A percentile compares a stretch with the other conserved stretches of the same genome.
phyloP scores from a whole-genome alignment of 2,329 filamentous ascomycete genomes.

The Bipolaris gigantea region DNA sequence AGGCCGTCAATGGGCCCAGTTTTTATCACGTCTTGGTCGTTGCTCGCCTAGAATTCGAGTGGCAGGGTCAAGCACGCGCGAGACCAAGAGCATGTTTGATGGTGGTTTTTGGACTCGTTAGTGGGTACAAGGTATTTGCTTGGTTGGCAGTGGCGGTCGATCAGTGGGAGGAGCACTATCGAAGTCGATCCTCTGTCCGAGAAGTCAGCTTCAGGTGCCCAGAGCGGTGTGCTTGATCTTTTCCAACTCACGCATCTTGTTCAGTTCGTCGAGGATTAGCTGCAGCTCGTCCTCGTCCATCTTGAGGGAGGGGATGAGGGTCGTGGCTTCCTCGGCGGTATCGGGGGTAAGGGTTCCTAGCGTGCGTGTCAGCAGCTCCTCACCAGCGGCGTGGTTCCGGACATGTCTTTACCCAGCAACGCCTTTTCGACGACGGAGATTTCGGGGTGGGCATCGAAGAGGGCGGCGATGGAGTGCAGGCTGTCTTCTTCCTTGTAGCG shows the following conservation, averaged over 20 bases:
- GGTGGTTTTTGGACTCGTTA: not conserved
- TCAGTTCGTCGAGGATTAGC: conserved; percentile 86
- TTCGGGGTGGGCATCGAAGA: conserved; percentile 77
- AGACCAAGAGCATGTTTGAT: not conserved
- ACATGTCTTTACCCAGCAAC: conserved; percentile 66
- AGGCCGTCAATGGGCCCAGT: not conserved
- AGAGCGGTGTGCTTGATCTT: not conserved
- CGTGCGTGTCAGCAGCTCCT: conserved; percentile 14
- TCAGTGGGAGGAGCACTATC: conserved; percentile 15
- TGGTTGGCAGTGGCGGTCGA: not conserved
- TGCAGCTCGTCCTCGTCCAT: conserved; percentile 87
- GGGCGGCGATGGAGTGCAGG: conserved; percentile 87
- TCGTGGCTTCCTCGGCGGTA: conserved; percentile 92
- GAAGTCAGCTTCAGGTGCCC: conserved; percentile 21
- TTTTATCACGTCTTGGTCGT: not conserved
- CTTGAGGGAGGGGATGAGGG: conserved; percentile 90
- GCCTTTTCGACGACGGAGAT: conserved; percentile 92
- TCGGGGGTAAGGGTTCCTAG: conserved; percentile 89
- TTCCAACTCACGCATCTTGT: conserved; percentile 64
- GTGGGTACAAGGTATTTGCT: not conserved
- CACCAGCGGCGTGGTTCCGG: conserved; percentile 8
- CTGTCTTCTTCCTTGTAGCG: conserved; percentile 96
- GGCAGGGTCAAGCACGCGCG: not conserved
- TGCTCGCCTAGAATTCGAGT: not conserved
- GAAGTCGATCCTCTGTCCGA: conserved; percentile 32